These are phyloP conservation scores for Colletotrichum lindemuthianum DNA, from an alignment of 2,329 filamentous ascomycete species.

Conservation along the genomic window DNA sequence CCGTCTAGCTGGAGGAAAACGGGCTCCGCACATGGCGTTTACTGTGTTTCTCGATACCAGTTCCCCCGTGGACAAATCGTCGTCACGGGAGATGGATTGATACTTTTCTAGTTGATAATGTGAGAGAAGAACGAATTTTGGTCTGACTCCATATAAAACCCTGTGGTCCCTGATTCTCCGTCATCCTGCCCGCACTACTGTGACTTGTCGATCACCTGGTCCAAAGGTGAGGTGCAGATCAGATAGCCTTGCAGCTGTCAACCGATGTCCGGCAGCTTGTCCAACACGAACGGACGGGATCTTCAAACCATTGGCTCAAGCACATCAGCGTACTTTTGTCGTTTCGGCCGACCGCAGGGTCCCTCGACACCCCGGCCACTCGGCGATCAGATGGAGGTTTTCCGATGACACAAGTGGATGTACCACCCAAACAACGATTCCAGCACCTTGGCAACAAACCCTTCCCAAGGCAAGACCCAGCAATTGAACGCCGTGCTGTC, in stretches of 20 bases:
- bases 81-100: conserved; percentile 34
- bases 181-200: not conserved
- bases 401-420: conserved; percentile 1
- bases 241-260: conserved; percentile 35
- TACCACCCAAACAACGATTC: not conserved
- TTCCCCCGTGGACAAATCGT: conserved; percentile 16
- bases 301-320: conserved; percentile 9
- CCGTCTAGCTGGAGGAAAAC: conserved; percentile 18
- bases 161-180: not conserved
- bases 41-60: conserved; percentile 34
- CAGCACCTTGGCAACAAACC: conserved; percentile 5
- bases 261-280: conserved; percentile 18
- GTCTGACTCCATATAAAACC: conserved; percentile 8
- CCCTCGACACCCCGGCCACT: conserved; percentile 6
- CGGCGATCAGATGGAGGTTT: conserved; percentile 1
- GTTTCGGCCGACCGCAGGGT: conserved; percentile 15
- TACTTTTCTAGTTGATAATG: conserved; percentile 35
- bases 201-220: conserved; percentile 25
- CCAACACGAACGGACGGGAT: conserved; percentile 21
- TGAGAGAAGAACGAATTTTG: conserved; percentile 30
- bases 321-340: conserved; percentile 10
- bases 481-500: not conserved
- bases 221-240: conserved; percentile 20
- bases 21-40: conserved; percentile 32
- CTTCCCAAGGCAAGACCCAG: not conserved